A percentile compares a stretch with the other conserved stretches of the same genome.
Evolutionary conservation across 768 basidiomycete species (phyloP).

Genomic region (Boletales sp.): DNA sequence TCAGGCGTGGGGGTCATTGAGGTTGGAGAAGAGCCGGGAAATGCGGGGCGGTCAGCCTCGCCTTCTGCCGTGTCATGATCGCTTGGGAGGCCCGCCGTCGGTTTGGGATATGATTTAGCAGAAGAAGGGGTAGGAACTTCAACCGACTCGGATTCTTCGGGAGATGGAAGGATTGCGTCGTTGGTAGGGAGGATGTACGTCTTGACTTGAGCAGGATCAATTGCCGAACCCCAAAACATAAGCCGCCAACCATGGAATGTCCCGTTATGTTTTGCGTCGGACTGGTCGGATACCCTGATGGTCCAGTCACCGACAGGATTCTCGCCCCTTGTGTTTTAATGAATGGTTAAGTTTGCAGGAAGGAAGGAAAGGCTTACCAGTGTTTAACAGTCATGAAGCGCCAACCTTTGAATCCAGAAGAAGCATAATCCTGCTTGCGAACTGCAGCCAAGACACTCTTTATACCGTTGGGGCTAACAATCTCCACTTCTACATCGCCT

Average conservation of each 20-base stretch:
- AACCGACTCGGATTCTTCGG: constrained; percentile 38
- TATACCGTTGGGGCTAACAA: constrained; percentile 82
- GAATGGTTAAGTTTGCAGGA: constrained; percentile 6
- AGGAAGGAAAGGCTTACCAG: constrained; percentile 52
- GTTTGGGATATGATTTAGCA: constrained; percentile 72
- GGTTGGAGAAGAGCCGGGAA: constrained; percentile 38
- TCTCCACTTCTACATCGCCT: constrained; percentile 91
- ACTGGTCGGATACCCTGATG: constrained; percentile 79
- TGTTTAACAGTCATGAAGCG: constrained; percentile 98
- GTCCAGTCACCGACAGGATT: constrained; percentile 89
- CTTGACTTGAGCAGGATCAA: constrained; percentile 65
- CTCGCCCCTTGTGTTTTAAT: constrained; percentile 69
- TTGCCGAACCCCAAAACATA: constrained; percentile 85
- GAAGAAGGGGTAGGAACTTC: constrained; percentile 39
- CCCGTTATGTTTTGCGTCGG: constrained; percentile 53
- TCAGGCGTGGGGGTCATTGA: constrained; percentile 60
- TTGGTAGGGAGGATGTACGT: constrained; percentile 58
- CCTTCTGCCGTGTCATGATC: constrained; percentile 80
- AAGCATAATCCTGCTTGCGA: constrained; percentile 60
- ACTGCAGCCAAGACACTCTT: constrained; percentile 78
- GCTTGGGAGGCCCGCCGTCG: constrained; percentile 82
- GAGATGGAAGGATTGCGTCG: constrained; percentile 49
- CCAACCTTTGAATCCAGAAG: constrained; percentile 87
- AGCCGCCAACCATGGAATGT: constrained; percentile 89
- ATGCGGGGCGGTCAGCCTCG: constrained; percentile 75